Base-by-base conservation (phyloP, 768 basidiomycete genomes). In the Boletus sensibilis region DNA sequence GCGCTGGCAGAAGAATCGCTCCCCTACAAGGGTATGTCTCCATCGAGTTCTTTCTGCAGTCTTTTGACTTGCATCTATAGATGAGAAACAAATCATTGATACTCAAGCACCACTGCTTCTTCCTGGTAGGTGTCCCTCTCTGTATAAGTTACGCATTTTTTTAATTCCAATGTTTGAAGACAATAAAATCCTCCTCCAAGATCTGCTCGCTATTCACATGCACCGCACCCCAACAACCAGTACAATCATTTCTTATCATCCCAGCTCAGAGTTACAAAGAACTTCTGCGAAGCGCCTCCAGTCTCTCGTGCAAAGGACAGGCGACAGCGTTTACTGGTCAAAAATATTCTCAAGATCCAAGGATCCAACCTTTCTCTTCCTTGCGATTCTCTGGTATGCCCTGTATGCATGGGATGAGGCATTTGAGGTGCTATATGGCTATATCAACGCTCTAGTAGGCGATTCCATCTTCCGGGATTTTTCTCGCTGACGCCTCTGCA, bases 331-430 rank as follows among this genome's bases (percentile, higher is more conserved):
- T 9, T 75, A 73, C 29, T 72, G 70, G 69, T 64, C 66, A 18
- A 73, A 70, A 25, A 62, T 72, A n/a, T 73, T 64, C 21, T 0
- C 21, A 0, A 57, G 38, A 25, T 64, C 49, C 60, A 72, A 71
- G 6, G 84, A 85, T 55, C 81, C 84, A 2, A 85, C 82, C 0
- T 82, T 85, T 53, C 62, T 84, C 23, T 72, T 85, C 39, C 65
- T 85, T 20, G 73, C 78, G 16, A 69, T 79, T 31, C 69, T 86
- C 25, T 86, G 84, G 84, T 82, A 83, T 60, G 77, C 81, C 0
- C 60, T 84, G 7, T 85, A 85, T 64, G 78, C 81, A 5, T 85
- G 84, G 82, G 84, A 86, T 52, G 83, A 86, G 64, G 74, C 80
- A 1, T 73, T 85, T 20, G 83, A 84, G 57, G 66, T 70, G 8